A percentile compares a stretch with the other conserved stretches of the same genome.
These are phyloP conservation scores for Hymenoscyphus fraxineus DNA, from an alignment of 2,329 filamentous ascomycete genomes.

Conservation along the genomic window DNA sequence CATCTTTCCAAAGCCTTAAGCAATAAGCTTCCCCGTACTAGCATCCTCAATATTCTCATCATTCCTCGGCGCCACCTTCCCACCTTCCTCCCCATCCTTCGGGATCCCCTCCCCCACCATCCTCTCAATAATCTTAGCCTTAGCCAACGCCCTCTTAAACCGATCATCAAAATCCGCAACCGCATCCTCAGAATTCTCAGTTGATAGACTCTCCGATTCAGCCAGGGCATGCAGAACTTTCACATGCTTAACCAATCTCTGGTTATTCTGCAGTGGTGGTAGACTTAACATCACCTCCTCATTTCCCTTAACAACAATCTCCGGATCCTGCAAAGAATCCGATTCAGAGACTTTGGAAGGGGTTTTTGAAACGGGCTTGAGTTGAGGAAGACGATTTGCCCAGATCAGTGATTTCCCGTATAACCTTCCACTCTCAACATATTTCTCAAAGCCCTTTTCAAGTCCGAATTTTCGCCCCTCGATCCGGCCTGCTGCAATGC, in stretches of 20 bases:
- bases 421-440: constrained; percentile 71
- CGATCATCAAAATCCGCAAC: constrained; percentile 91
- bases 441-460: constrained; percentile 92
- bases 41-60: constrained; percentile 47
- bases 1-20: background rate
- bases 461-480: constrained; percentile 90
- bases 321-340: background rate
- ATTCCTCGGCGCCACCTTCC: constrained; percentile 14
- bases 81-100: constrained; percentile 13
- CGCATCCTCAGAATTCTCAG: constrained; percentile 79
- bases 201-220: constrained; percentile 73
- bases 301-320: background rate
- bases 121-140: constrained; percentile 79
- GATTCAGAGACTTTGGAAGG: background rate
- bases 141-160: constrained; percentile 76
- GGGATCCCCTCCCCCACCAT: constrained; percentile 47
- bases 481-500: constrained; percentile 70
- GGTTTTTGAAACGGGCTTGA: background rate
- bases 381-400: constrained; percentile 61
- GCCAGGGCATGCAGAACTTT: constrained; percentile 70
- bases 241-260: constrained; percentile 73
- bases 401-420: constrained; percentile 80
- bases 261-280: constrained; percentile 48
- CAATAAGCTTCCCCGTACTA: constrained; percentile 36
- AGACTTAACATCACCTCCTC: constrained; percentile 33